Evolutionary conservation across 1,284 basidiomycete species (phyloP).

Genomic region (Tylopilus sp.): DNA sequence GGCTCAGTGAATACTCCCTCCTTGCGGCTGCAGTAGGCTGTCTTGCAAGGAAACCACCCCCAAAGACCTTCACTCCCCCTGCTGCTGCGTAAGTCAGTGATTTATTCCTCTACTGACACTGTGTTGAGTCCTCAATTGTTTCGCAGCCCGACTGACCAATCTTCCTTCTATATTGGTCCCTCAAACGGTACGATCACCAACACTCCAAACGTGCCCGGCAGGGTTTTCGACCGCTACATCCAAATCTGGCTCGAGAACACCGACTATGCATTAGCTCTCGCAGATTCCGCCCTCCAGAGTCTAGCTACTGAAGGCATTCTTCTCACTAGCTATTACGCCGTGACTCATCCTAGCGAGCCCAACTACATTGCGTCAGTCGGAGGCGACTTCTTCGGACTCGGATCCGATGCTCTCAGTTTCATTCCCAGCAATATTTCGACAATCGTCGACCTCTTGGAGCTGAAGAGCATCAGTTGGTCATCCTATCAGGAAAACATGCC

Average conservation of each 20-base stretch:
- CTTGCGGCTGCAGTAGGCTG: conserved; percentile 13
- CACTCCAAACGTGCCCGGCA: conserved; percentile 33
- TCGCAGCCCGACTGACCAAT: conserved; percentile 26
- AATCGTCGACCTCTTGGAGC: conserved; percentile 62
- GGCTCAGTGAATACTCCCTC: conserved; percentile 7
- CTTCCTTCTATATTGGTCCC: conserved; percentile 27
- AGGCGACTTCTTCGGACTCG: conserved; percentile 60
- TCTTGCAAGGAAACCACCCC: conserved; percentile 17
- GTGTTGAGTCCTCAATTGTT: neutral
- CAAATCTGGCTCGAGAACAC: conserved; percentile 59
- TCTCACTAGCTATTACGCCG: conserved; percentile 49
- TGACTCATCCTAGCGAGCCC: conserved; percentile 66
- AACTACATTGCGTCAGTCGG: conserved; percentile 53
- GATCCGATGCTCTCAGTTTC: conserved; percentile 42
- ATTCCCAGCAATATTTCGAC: conserved; percentile 46
- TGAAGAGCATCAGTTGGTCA: conserved; percentile 52
- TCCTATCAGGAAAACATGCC: conserved; percentile 63
- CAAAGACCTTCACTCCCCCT: conserved; percentile 23
- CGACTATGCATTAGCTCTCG: conserved; percentile 38
- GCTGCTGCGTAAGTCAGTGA: conserved; percentile 24
- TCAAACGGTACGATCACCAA: conserved; percentile 31
- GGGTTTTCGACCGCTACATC: conserved; percentile 53
- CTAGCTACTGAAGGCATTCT: conserved; percentile 52
- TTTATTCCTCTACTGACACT: neutral
- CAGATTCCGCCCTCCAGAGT: conserved; percentile 43